Percentiles rank a stretch among this genome's conserved stretches.
Evolutionary conservation across 371 early-diverging fungal genomes (phyloP).

Genomic region (Fennellomyces sp.): DNA sequence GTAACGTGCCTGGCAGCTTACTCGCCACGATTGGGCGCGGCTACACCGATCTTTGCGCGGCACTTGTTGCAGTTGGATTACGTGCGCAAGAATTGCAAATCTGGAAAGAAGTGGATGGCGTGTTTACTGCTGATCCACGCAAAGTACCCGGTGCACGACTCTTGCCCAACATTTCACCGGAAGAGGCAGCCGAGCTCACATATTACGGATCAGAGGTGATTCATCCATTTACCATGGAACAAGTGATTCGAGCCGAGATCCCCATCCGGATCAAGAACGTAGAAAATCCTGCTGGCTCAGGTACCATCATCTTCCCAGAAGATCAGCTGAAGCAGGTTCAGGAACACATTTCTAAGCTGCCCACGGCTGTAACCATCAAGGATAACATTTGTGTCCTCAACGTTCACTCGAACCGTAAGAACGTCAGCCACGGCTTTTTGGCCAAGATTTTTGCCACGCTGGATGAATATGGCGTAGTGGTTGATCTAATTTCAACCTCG

Average conservation of each 20-base stretch:
- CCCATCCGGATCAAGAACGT: constrained; percentile 98
- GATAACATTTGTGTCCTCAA: constrained; percentile 91
- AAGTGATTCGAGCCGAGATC: constrained; percentile 90
- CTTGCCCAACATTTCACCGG: constrained; percentile 93
- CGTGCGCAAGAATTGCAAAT: constrained; percentile 91
- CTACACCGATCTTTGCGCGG: constrained; percentile 98
- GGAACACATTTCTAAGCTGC: constrained; percentile 22
- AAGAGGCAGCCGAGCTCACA: constrained; percentile 97
- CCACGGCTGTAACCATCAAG: constrained; percentile 98
- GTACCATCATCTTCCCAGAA: constrained; percentile 90
- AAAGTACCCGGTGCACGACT: constrained; percentile 89
- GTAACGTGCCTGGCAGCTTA: constrained; percentile 93
- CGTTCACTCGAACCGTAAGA: constrained; percentile 93
- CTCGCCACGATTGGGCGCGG: constrained; percentile 94
- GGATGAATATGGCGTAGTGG: constrained; percentile 85
- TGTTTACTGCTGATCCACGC: constrained; percentile 98
- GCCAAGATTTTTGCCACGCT: constrained; percentile 90
- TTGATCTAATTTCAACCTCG: constrained; percentile 94
- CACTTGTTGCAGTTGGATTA: constrained; percentile 90
- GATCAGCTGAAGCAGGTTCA: background rate
- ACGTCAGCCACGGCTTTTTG: constrained; percentile 93
- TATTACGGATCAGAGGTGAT: constrained; percentile 98
- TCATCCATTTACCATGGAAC: constrained; percentile 99
- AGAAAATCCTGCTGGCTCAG: constrained; percentile 86
- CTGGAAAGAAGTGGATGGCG: constrained; percentile 99